Evolutionary conservation across 148 eudicot species (phyloP).

Genomic region (Persicaria tinctoria): DNA sequence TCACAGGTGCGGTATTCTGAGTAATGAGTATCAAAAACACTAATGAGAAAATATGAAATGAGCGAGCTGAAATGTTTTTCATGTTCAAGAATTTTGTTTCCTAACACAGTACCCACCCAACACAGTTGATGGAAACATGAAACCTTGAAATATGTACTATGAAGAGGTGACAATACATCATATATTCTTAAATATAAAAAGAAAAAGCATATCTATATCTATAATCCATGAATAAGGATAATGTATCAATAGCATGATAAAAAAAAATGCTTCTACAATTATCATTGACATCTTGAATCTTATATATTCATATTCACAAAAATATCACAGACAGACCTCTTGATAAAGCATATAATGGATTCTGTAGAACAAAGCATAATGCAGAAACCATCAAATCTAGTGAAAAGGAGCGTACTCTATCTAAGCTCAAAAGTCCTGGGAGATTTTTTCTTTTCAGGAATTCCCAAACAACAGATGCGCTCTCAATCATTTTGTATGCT

Average conservation of each 20-base stretch:
- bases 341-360: too few relatives aligned
- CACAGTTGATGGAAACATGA: background rate
- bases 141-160: background rate
- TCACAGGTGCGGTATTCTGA: background rate
- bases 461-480: slow-evolving; percentile 69
- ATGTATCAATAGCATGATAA: background rate
- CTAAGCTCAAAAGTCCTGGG: slow-evolving; percentile 80
- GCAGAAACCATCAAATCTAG: background rate
- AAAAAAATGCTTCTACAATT: too few relatives aligned
- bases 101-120: background rate
- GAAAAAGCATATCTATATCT: background rate
- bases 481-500: slow-evolving; percentile 34
- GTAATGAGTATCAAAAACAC: background rate
- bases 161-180: background rate
- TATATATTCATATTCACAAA: background rate
- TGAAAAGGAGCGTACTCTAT: slow-evolving; percentile 46
- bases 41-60: background rate
- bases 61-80: background rate
- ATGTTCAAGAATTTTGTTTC: background rate
- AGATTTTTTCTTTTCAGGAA: slow-evolving; percentile 73
- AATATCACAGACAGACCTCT: background rate
- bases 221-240: background rate
- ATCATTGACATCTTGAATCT: too few relatives aligned
- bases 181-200: background rate
- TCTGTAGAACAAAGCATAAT: background rate